Evolutionary conservation across 2,329 filamentous ascomycete species (phyloP).

Genomic region (Neonectria punicea): DNA sequence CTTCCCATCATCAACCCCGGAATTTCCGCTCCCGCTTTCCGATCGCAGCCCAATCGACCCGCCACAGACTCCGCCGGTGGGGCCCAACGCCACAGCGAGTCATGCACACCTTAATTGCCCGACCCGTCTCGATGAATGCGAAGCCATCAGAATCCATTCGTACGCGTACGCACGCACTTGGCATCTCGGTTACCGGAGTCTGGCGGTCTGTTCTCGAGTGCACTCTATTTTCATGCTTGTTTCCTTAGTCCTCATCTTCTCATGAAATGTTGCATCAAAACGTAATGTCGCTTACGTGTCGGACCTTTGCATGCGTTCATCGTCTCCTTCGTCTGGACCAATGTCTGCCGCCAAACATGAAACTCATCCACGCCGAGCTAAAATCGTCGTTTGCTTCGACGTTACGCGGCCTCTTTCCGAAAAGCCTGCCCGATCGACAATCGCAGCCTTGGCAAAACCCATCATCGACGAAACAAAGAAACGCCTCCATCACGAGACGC

Average conservation of each 20-base stretch:
- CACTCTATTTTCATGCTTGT: conserved; percentile 2
- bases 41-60: no score
- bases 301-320: neutral
- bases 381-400: neutral
- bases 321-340: neutral
- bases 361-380: neutral
- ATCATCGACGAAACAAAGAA: neutral
- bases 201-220: neutral
- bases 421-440: conserved; percentile 2
- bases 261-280: neutral
- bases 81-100: no score
- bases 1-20: no score
- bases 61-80: no score
- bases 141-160: no score
- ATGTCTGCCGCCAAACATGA: neutral
- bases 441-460: neutral
- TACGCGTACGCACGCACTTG: neutral
- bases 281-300: neutral
- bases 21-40: no score
- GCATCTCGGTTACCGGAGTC: no score
- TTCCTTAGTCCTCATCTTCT: neutral
- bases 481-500: conserved; percentile 11
- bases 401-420: conserved; percentile 8
- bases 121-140: no score
- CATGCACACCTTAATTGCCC: no score